Conservation (phyloP, 805 yeast genomes). For the Pichia gijzeniarum region DNA sequence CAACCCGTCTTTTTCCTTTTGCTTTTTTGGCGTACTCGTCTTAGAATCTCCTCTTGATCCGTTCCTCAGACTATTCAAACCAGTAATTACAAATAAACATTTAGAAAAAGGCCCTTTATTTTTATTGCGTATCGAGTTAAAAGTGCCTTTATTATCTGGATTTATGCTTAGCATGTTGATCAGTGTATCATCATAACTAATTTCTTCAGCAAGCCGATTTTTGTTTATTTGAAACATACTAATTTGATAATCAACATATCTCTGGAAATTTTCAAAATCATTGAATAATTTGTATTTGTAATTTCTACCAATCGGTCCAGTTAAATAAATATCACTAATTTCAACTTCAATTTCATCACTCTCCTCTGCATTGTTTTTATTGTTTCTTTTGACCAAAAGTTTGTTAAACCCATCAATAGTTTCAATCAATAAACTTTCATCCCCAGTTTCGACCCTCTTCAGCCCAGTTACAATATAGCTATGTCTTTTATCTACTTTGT, state of each 20-base stretch:
- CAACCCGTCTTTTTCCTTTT: slow-evolving; percentile 3
- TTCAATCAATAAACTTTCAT: neutral
- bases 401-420: slow-evolving; percentile 15
- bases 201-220: neutral
- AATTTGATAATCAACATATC: slow-evolving; percentile 10
- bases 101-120: slow-evolving; percentile 8
- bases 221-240: neutral
- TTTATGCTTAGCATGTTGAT: neutral
- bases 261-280: slow-evolving; percentile 11
- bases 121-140: neutral
- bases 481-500: slow-evolving; percentile 2
- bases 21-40: slow-evolving; percentile 7
- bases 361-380: neutral
- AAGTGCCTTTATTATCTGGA: neutral
- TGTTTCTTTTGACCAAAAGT: slow-evolving; percentile 5
- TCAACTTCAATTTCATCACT: slow-evolving; percentile 7
- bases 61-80: slow-evolving; percentile 2
- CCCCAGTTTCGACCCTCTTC: neutral
- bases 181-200: slow-evolving; percentile 1
- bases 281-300: slow-evolving; percentile 16
- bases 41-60: slow-evolving; percentile 7
- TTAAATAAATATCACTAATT: slow-evolving; percentile 12
- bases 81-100: slow-evolving; percentile 14
- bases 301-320: neutral
- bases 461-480: slow-evolving; percentile 16